Evolutionary conservation across 192 early-diverging fungal species (phyloP).

Genomic region (Backusella parvicylindrica): DNA sequence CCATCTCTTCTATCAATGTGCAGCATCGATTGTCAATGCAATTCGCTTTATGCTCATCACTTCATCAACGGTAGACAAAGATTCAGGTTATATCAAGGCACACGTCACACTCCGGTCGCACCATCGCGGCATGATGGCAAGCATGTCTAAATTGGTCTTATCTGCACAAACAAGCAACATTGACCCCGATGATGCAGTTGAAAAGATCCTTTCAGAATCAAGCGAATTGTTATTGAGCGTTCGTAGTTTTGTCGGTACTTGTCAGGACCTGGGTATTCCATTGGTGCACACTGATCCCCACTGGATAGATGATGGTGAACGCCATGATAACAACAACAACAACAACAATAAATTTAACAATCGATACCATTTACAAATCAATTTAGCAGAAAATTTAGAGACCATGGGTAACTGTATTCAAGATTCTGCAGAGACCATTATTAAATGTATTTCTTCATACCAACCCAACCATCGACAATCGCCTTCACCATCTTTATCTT

Average conservation of each 20-base stretch:
- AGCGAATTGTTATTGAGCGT: conserved; percentile 76
- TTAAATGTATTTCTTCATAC: neutral
- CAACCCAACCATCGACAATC: neutral
- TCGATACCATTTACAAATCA: conserved; percentile 5
- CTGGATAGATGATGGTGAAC: neutral
- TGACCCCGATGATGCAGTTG: conserved; percentile 33
- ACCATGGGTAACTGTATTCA: conserved; percentile 16
- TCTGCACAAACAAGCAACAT: conserved; percentile 71
- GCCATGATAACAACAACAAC: neutral
- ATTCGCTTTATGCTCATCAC: conserved; percentile 87
- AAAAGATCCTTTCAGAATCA: conserved; percentile 68
- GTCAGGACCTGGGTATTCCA: conserved; percentile 30
- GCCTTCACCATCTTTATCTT: neutral
- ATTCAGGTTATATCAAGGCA: conserved; percentile 61
- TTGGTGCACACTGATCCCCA: conserved; percentile 45
- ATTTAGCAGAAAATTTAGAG: conserved; percentile 20
- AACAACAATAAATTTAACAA: neutral
- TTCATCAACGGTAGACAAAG: conserved; percentile 68
- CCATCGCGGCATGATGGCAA: conserved; percentile 78
- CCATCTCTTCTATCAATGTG: conserved; percentile 52
- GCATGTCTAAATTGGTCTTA: conserved; percentile 80
- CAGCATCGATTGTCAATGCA: conserved; percentile 67
- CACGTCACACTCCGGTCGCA: conserved; percentile 64
- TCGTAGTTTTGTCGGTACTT: conserved; percentile 61
- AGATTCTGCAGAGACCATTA: conserved; percentile 19